Base-by-base conservation (phyloP, 2,329 filamentous ascomycete genomes). In the Ophiostoma tasmaniense region DNA sequence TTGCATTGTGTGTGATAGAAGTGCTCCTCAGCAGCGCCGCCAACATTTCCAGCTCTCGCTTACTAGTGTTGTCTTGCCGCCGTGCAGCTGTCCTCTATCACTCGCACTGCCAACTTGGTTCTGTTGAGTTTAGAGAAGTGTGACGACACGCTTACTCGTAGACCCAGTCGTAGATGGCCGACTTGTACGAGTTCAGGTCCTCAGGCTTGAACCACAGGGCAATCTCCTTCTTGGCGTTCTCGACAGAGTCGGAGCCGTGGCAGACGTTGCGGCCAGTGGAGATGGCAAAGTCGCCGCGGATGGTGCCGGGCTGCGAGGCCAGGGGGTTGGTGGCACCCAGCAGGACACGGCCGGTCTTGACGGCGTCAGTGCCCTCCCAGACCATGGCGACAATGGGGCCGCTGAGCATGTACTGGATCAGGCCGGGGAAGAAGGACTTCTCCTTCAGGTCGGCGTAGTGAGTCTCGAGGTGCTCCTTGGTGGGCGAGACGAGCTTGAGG, bases 151-250 rank as follows among this genome's bases (percentile, higher is more conserved):
- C 55, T 72, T 73, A 72, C 91, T 99, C 95, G 86, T 97, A 98
- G 86, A 98, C 85, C 95, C 95, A 98, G 86, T 91, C 88, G 83
- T 90, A 87, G 84, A 91, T 87, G 80, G 91, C 85, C 75, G 85
- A 84, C 87, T 95, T 94, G 88, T 91, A 98, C 83, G 79, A 85
- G 82, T 92, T 82, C 78, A 97, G 80, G 82, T 98, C 95, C 76
- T 88, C 89, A 75, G 91, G 85, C 83, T 90, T 89, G 91, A 99
- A 99, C 95, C 95, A 99, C 80, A 98, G 89, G 78, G 90, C 90
- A 80, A 99, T 99, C 87, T 99, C 95, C 91, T 98, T 97, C 90
- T 98, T 88, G 83, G 95, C 95, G 85, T 88, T 97, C 89, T 99
- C 95, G 83, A 99, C 94, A 80, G 87, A 89, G 88, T 99, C 95